phyloP scores from a whole-genome alignment of 768 basidiomycete genomes.

The Pleurotus platypus region DNA sequence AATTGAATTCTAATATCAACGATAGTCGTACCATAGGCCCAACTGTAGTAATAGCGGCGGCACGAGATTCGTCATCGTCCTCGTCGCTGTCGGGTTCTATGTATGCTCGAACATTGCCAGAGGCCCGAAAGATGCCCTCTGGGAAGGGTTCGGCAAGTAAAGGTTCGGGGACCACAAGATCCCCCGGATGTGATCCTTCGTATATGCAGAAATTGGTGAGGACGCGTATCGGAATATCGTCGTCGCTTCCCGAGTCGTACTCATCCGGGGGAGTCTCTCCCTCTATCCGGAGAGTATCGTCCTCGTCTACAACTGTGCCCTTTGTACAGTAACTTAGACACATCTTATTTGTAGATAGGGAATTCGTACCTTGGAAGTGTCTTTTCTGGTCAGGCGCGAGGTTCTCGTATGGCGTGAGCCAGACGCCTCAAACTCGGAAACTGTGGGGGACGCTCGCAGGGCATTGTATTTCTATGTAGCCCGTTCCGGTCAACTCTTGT shows the following conservation, averaged over 20 bases:
- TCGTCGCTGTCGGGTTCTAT: conserved; percentile 19
- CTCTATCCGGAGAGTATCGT: conserved; percentile 34
- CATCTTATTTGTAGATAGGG: not conserved
- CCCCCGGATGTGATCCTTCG: conserved; percentile 24
- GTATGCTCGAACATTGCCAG: conserved; percentile 39
- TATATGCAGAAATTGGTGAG: conserved; percentile 56
- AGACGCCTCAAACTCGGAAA: too few relatives aligned
- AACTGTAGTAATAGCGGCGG: conserved; percentile 27
- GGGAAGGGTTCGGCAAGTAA: not conserved
- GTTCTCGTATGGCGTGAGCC: too few relatives aligned
- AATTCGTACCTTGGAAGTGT: not conserved
- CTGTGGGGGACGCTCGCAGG: too few relatives aligned
- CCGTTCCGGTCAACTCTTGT: too few relatives aligned
- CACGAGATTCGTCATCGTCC: conserved; percentile 17
- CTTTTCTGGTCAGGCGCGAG: too few relatives aligned
- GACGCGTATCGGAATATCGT: conserved; percentile 52
- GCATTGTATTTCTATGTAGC: too few relatives aligned
- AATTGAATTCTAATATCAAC: conserved; percentile 40
- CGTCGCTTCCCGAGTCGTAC: conserved; percentile 21
- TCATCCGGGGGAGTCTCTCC: conserved; percentile 33
- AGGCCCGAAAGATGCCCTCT: conserved; percentile 27
- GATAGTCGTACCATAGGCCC: conserved; percentile 34
- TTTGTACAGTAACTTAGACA: not conserved
- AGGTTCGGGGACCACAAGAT: conserved; percentile 25
- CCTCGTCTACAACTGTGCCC: conserved; percentile 27